Base-by-base conservation (phyloP, 805 yeast species). In the Candida awuae region DNA sequence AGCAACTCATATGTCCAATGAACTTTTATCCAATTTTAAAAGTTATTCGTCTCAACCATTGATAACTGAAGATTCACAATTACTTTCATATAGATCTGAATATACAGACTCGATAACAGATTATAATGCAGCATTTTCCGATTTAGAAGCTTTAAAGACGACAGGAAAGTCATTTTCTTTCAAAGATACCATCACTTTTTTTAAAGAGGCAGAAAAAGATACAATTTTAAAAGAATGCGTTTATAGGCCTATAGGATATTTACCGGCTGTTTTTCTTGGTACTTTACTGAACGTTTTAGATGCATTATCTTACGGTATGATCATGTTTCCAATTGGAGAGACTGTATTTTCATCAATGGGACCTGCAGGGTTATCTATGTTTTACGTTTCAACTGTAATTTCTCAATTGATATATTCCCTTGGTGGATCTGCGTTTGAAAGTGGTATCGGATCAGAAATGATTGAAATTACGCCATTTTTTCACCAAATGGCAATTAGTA, bases 391-490 rank as follows among this genome's bases (percentile, higher is more conserved):
- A 4, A 84, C 95, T 23, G 72, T 92, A n/a, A 73, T 90, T 1
- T 83, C 95, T 0, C 98, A 92, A 58, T 62, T 87, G 46, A 84
- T 86, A 6, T 88, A 75, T 55, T 87, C 97, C 0, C 60, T 84
- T 18, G 98, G 98, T 13, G 94, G 94, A 1, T 84, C 95, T 13
- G 83, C 84, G 8, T 90, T 92, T 64, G 77, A 76, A 45, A 72
- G 87, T 2, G 95, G 94, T n/a, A 77, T 90, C 32, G 98, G 98
- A 1, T 84, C 95, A 4, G 97, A 92, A 62, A 92, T 92, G 98
- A 92, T 92, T 48, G 98, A 92, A 59, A 86, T 92, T n/a, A 94
- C 96, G 2, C 98, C 98, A 2, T 92, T 92, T 58, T 90, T 90
- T 67, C 98, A 92, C 55, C 72, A 94, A 3, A 88, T 92, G 95